A percentile compares a stretch with the other conserved stretches of the same genome.
phyloP scores from a whole-genome alignment of 768 basidiomycete genomes.

The Rhodotorula taiwanensis region DNA sequence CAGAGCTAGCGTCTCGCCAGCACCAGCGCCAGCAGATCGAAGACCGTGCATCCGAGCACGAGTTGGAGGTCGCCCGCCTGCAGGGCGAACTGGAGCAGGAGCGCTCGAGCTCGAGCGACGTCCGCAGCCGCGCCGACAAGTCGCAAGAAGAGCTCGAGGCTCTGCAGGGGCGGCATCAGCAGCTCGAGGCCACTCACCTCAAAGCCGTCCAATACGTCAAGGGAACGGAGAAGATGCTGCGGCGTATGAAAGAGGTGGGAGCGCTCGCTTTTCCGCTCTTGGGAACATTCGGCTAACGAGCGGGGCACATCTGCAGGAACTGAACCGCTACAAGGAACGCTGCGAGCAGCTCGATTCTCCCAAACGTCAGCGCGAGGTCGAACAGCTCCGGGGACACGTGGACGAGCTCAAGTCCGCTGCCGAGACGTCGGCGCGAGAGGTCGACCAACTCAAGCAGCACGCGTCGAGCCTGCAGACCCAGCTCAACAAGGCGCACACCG shows the following conservation, averaged over 20 bases:
- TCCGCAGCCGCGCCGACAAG: conserved; percentile 18
- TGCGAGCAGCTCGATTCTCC: conserved; percentile 68
- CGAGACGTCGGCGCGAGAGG: conserved; percentile 15
- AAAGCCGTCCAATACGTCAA: conserved; percentile 96
- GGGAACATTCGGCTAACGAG: not conserved
- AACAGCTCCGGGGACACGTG: conserved; percentile 32
- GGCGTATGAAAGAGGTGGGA: conserved; percentile 80
- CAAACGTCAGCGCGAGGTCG: conserved; percentile 34
- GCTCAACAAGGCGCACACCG: conserved; percentile 65
- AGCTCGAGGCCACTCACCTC: conserved; percentile 92
- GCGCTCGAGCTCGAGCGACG: conserved; percentile 10
- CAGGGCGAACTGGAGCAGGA: conserved; percentile 27
- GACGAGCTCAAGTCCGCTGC: conserved; percentile 17
- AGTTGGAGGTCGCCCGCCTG: conserved; percentile 25
- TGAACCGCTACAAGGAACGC: conserved; percentile 77
- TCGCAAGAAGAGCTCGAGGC: conserved; percentile 56
- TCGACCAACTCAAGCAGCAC: conserved; percentile 54
- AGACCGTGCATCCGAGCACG: conserved; percentile 45
- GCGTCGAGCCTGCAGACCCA: conserved; percentile 68
- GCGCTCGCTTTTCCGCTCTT: too few species aligned
- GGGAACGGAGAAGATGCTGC: conserved; percentile 96
- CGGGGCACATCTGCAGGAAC: conserved; percentile 50
- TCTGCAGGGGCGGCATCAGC: conserved; percentile 46
- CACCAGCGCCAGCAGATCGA: conserved; percentile 89
- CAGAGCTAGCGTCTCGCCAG: conserved; percentile 70